These are phyloP conservation scores for Ochetophila trinervis DNA, from an alignment of 306 rosid genomes.

Conservation along the genomic window DNA sequence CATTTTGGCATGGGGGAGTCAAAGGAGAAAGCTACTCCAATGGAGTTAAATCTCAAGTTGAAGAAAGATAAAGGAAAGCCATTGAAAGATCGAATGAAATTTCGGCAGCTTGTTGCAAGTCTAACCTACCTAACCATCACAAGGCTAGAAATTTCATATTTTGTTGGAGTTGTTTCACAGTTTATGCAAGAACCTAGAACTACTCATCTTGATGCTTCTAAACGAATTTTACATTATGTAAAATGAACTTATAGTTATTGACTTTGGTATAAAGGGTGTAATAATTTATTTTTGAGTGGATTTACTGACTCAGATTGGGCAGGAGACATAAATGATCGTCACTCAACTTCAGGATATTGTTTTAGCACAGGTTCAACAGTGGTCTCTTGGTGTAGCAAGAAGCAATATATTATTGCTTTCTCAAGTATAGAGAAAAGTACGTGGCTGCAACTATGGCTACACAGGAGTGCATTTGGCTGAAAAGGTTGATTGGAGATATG, in stretches of 20 bases:
- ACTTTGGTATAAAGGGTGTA: no score
- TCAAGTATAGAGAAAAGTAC: slow-evolving; percentile 13
- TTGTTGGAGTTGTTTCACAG: background rate
- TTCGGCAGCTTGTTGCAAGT: background rate
- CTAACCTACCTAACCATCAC: background rate
- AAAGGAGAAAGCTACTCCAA: no score
- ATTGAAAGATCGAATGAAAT: background rate
- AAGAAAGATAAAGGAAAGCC: no score
- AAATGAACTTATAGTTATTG: no score
- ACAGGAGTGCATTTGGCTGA: slow-evolving; percentile 6
- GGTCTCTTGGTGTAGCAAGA: slow-evolving; percentile 22
- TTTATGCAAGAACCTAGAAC: background rate
- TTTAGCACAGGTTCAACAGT: background rate
- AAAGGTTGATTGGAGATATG: background rate
- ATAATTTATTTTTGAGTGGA: no score
- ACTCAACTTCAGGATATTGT: background rate
- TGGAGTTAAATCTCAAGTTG: no score
- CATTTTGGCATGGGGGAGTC: no score
- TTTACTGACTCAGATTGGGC: no score
- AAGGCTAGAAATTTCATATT: background rate
- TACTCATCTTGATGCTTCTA: background rate
- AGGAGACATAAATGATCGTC: no score
- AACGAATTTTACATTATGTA: no score
- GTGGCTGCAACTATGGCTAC: slow-evolving; percentile 5
- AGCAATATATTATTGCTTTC: slow-evolving; percentile 6